Conservation (phyloP, 257 asterid genomes). For the Solanum virginianum region DNA sequence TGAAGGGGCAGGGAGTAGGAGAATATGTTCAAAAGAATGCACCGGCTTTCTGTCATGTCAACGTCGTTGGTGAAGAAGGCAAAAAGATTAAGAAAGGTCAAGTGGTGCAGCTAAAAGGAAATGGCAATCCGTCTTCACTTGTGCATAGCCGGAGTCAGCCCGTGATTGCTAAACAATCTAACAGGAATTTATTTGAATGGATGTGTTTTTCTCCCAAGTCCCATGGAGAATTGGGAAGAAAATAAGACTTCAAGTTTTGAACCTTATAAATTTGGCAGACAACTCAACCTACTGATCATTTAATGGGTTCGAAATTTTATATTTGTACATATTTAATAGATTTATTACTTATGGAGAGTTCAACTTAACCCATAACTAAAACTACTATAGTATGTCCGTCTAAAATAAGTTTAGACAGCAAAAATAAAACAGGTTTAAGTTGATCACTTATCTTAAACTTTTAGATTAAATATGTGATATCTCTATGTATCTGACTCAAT, state of each 20-base stretch:
- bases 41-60: conserved; percentile 53
- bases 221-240: not conserved
- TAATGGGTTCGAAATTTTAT: not conserved
- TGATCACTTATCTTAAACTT: not conserved
- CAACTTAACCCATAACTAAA: not conserved
- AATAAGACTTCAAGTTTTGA: not conserved
- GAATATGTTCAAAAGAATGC: conserved; percentile 61
- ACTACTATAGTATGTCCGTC: not conserved
- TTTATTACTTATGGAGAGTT: not conserved
- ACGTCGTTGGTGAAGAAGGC: conserved; percentile 21
- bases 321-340: not conserved
- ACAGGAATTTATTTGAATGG: conserved; percentile 54
- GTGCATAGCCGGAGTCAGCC: conserved; percentile 2
- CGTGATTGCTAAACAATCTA: conserved; percentile 6
- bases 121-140: not conserved
- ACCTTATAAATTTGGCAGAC: not conserved
- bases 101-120: not conserved
- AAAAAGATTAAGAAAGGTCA: not conserved
- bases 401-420: not conserved
- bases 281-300: not conserved
- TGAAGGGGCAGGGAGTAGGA: conserved; percentile 49
- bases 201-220: conserved; percentile 22
- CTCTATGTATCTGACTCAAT: not conserved
- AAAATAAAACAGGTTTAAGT: not conserved
- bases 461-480: not conserved